Conservation (phyloP, 2,329 filamentous ascomycete species). For the Ceratocystis albifundus region DNA sequence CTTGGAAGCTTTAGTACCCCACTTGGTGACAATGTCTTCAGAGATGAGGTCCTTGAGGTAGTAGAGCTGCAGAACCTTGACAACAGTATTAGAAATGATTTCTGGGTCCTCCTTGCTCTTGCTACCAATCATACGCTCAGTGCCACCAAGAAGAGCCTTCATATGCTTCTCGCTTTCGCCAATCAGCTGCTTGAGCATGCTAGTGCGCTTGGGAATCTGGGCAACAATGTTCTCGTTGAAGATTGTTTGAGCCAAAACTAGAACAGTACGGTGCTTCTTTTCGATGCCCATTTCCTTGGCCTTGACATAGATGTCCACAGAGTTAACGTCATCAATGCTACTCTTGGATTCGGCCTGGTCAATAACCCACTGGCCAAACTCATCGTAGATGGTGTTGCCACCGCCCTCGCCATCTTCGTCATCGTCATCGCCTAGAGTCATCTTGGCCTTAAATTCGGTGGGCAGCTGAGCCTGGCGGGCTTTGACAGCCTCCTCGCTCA, state of each 20-base stretch:
- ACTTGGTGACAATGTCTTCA: conserved; percentile 80
- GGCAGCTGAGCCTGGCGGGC: conserved; percentile 87
- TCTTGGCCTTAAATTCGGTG: conserved; percentile 85
- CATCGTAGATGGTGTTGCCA: conserved; percentile 69
- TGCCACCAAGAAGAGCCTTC: conserved; percentile 88
- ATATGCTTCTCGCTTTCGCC: conserved; percentile 77
- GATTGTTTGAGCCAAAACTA: conserved; percentile 84
- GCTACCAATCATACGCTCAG: conserved; percentile 73
- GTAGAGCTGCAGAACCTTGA: conserved; percentile 77
- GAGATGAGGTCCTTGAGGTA: conserved; percentile 83
- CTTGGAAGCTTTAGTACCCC: conserved; percentile 93
- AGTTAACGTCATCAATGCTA: conserved; percentile 66
- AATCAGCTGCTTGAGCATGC: conserved; percentile 83
- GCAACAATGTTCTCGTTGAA: conserved; percentile 83
- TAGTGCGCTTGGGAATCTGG: conserved; percentile 73
- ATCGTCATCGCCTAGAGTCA: conserved; percentile 69
- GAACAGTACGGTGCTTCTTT: conserved; percentile 81
- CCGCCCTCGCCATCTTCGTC: conserved; percentile 70
- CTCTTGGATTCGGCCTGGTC: conserved; percentile 59
- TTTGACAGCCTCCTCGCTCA: conserved; percentile 88
- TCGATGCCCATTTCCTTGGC: conserved; percentile 94
- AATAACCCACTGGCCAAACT: conserved; percentile 86
- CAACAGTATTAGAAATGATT: conserved; percentile 63
- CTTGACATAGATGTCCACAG: conserved; percentile 89
- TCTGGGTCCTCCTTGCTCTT: conserved; percentile 67